Percentiles rank a stretch among this genome's conserved stretches.
Evolutionary conservation across 257 asterid genomes (phyloP).

Genomic region (Craterostigma plantagineum): DNA sequence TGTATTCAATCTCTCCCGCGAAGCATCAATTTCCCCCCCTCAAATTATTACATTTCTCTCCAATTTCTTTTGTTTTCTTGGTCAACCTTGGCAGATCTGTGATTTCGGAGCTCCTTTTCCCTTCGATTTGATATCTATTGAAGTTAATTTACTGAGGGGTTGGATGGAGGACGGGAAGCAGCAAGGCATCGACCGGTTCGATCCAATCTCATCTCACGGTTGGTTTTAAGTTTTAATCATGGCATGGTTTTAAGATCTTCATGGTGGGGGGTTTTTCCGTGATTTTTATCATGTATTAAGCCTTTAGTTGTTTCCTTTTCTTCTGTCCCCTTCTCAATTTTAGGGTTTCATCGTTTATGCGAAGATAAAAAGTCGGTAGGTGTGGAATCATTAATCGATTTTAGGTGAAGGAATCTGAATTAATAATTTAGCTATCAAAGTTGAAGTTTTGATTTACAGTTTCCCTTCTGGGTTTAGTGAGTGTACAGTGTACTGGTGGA

Average conservation of each 20-base stretch:
- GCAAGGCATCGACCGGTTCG: conserved; percentile 48
- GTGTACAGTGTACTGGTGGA: too few relatives aligned
- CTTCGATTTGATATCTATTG: conserved; percentile 12
- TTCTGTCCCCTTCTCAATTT: too few relatives aligned
- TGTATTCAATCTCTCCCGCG: conserved; percentile 55
- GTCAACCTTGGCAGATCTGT: conserved; percentile 27
- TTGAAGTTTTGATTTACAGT: too few relatives aligned
- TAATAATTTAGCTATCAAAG: too few relatives aligned
- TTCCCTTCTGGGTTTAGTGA: too few relatives aligned
- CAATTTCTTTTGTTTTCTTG: conserved; percentile 13
- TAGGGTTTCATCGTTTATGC: too few relatives aligned
- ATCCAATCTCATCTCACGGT: conserved; percentile 51
- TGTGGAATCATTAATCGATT: too few relatives aligned
- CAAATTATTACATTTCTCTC: conserved; percentile 8
- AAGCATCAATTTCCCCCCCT: conserved; percentile 12
- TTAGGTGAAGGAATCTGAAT: too few relatives aligned
- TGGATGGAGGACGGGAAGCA: conserved; percentile 59
- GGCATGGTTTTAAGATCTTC: conserved; percentile 1
- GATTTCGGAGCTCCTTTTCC: conserved; percentile 7
- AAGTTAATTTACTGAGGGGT: conserved; percentile 12
- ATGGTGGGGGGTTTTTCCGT: not conserved
- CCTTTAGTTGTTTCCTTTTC: too few relatives aligned
- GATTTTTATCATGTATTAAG: not conserved
- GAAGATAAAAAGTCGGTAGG: too few relatives aligned
- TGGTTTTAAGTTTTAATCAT: conserved; percentile 4